phyloP scores from a whole-genome alignment of 768 basidiomycete species.

The Dacryopinax spathularia region DNA sequence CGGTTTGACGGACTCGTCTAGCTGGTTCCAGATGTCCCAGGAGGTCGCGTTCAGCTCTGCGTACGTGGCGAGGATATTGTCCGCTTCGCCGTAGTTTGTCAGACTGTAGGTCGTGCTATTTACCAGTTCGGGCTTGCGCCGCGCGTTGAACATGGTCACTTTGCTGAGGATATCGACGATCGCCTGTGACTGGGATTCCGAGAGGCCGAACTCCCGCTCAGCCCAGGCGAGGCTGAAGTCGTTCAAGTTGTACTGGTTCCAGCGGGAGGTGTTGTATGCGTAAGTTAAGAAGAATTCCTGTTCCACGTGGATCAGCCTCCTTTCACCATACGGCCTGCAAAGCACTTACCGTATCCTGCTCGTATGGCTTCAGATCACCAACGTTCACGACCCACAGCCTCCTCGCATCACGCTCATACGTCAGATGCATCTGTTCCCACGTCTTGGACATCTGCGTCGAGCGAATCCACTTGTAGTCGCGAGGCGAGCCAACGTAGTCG shows the following conservation, averaged over 20 bases:
- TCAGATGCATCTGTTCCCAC: constrained; percentile 56
- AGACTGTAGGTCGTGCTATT: constrained; percentile 49
- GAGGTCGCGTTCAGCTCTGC: constrained; percentile 35
- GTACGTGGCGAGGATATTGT: constrained; percentile 41
- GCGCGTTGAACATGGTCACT: constrained; percentile 41
- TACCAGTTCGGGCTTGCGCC: constrained; percentile 52
- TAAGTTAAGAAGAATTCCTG: constrained; percentile 49
- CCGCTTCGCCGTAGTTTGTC: constrained; percentile 58
- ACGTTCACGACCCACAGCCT: constrained; percentile 61
- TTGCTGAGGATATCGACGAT: constrained; percentile 43
- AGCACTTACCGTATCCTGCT: constrained; percentile 21
- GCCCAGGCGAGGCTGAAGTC: constrained; percentile 46
- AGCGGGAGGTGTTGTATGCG: constrained; percentile 46
- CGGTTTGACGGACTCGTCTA: constrained; percentile 34
- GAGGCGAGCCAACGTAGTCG: constrained; percentile 43
- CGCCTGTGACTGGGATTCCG: constrained; percentile 26
- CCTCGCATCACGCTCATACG: constrained; percentile 42
- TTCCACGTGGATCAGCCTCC: background rate
- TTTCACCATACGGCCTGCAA: background rate
- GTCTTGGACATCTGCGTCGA: constrained; percentile 23
- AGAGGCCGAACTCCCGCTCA: constrained; percentile 45
- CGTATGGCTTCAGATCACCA: constrained; percentile 61
- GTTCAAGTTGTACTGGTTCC: constrained; percentile 40
- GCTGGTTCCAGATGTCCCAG: constrained; percentile 39
- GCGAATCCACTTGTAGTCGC: constrained; percentile 55